Percentiles rank a stretch among this genome's conserved stretches.
These are phyloP conservation scores for Euphorbia celastroides DNA, from an alignment of 441 rosid genomes.

Conservation along the genomic window DNA sequence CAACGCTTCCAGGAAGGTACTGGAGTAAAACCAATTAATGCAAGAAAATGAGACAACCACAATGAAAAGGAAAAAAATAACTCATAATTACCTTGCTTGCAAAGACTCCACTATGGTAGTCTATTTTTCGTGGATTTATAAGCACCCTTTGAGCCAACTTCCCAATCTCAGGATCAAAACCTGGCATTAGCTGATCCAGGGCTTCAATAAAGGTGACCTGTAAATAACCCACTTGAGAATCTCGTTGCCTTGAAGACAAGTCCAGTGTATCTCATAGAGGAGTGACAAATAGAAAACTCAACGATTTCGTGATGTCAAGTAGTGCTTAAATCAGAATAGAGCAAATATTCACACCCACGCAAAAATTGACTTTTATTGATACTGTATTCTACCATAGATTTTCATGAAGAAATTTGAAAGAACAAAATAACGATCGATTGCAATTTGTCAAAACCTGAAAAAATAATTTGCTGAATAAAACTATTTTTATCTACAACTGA, in stretches of 20 bases:
- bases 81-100: conserved; percentile 64
- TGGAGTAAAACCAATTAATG: background rate
- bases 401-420: background rate
- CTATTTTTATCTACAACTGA: background rate
- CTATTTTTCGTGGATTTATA: conserved; percentile 89
- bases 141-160: conserved; percentile 94
- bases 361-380: background rate
- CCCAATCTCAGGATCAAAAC: conserved; percentile 98
- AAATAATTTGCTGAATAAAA: background rate
- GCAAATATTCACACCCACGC: background rate
- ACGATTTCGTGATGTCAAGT: background rate
- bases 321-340: background rate
- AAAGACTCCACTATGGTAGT: conserved; percentile 89
- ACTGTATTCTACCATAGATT: background rate
- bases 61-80: background rate
- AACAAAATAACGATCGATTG: background rate
- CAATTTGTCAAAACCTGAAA: background rate
- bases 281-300: background rate
- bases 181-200: conserved; percentile 97
- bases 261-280: background rate
- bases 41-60: conserved; percentile 2
- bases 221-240: conserved; percentile 12
- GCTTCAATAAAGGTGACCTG: conserved; percentile 98
- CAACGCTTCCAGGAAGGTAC: background rate
- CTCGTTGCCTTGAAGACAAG: conserved; percentile 10